A percentile compares a stretch with the other conserved stretches of the same genome.
Evolutionary conservation across 2,329 filamentous ascomycete genomes (phyloP).

Genomic region (Beauveria caledonica): DNA sequence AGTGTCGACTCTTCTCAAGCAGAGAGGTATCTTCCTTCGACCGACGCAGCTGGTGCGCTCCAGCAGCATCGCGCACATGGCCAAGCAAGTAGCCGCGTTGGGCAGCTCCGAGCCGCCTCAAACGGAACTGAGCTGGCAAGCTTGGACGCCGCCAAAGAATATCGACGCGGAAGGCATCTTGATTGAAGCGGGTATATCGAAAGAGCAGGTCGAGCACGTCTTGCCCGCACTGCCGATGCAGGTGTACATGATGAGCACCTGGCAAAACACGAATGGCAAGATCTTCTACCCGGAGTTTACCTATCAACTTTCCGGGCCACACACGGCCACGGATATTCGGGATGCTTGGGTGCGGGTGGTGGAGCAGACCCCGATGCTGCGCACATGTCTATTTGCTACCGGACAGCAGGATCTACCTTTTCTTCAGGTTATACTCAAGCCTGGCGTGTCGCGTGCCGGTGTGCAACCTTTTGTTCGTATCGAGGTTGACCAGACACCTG

Average conservation of each 20-base stretch:
- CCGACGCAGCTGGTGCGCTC: conserved; percentile 66
- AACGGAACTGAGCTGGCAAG: not conserved
- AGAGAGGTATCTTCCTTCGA: conserved; percentile 50
- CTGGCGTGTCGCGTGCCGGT: not conserved
- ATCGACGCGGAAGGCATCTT: conserved; percentile 35
- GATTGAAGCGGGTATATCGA: conserved; percentile 29
- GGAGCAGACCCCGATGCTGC: conserved; percentile 51
- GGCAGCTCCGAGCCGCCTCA: not conserved
- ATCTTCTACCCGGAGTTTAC: conserved; percentile 69
- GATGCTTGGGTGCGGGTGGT: conserved; percentile 55
- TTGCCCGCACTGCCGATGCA: conserved; percentile 72
- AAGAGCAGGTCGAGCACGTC: conserved; percentile 42
- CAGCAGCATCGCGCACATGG: conserved; percentile 58
- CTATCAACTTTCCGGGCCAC: conserved; percentile 41
- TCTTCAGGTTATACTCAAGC: conserved; percentile 51
- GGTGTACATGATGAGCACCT: conserved; percentile 68
- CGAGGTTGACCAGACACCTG: not conserved
- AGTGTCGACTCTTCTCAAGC: conserved; percentile 61
- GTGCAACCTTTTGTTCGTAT: conserved; percentile 20
- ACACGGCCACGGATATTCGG: conserved; percentile 35
- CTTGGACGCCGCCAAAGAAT: conserved; percentile 24
- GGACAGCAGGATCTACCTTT: conserved; percentile 40
- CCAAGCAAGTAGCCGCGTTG: conserved; percentile 18
- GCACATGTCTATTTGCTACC: conserved; percentile 57
- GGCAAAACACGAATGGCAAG: conserved; percentile 57